Percentiles rank a stretch among this genome's conserved stretches.
Conservation (phyloP, 2,329 filamentous ascomycete species). For the Penicillium italicum region DNA sequence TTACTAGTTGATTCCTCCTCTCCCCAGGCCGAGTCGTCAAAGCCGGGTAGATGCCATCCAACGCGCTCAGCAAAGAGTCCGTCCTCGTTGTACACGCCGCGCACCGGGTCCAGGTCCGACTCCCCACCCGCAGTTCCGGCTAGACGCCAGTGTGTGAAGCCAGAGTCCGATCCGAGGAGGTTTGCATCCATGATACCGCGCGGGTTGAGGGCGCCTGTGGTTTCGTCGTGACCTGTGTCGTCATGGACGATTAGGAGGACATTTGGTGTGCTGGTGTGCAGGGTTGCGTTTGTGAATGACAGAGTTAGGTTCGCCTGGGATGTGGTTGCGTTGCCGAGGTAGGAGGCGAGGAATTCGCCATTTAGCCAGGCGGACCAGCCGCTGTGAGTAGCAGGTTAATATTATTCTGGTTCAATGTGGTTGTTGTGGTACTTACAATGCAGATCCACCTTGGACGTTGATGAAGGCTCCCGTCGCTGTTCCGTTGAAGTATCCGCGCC, state of each 20-base stretch:
- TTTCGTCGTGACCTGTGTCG: conserved; percentile 41
- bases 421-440: conserved; percentile 35
- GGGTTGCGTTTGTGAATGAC: conserved; percentile 50
- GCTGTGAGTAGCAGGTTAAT: conserved; percentile 23
- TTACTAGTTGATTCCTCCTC: conserved; percentile 23
- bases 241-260: conserved; percentile 59
- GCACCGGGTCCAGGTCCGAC: conserved; percentile 52
- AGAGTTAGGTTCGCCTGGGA: conserved; percentile 38
- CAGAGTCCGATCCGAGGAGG: conserved; percentile 44
- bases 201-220: conserved; percentile 29
- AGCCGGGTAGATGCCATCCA: conserved; percentile 58
- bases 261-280: conserved; percentile 51
- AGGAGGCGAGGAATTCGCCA: conserved; percentile 54
- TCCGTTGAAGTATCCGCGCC: conserved; percentile 44
- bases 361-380: conserved; percentile 60
- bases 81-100: conserved; percentile 57
- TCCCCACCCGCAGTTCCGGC: conserved; percentile 56
- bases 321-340: conserved; percentile 42
- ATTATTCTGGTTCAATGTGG: not conserved
- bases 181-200: conserved; percentile 47
- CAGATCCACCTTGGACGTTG: conserved; percentile 52
- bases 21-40: conserved; percentile 48
- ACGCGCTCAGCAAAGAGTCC: conserved; percentile 57
- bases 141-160: conserved; percentile 56
- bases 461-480: conserved; percentile 42